These are phyloP conservation scores for Plasmodium relictum DNA, from an alignment of 169 alveolate genomes.

Conservation along the genomic window DNA sequence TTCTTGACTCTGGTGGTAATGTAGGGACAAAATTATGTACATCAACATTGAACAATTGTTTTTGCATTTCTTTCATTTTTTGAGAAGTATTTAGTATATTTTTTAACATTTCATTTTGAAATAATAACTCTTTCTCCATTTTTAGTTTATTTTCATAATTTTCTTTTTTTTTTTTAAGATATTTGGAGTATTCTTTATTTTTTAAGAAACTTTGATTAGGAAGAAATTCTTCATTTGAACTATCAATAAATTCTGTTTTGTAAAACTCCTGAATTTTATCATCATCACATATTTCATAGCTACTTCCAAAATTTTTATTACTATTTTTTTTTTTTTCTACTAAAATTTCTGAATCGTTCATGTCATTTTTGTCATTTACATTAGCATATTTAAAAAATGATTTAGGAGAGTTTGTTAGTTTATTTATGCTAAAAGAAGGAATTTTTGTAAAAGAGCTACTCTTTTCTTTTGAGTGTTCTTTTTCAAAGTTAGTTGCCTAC, in stretches of 20 bases:
- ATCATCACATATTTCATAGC: constrained; percentile 12
- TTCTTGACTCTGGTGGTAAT: constrained; percentile 18
- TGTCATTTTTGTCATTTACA: constrained; percentile 12
- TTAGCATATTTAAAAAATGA: neutral
- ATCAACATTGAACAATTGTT: constrained; percentile 60
- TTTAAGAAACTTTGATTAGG: constrained; percentile 46
- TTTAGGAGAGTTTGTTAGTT: neutral
- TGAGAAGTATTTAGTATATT: constrained; percentile 61
- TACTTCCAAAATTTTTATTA: constrained; percentile 38
- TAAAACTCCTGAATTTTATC: constrained; percentile 35
- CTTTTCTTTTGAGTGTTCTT: neutral
- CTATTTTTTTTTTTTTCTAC: neutral
- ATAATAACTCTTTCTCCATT: constrained; percentile 27
- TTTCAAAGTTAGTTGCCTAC: neutral
- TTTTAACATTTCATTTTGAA: constrained; percentile 63
- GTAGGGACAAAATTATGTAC: constrained; percentile 40
- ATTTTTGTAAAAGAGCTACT: neutral
- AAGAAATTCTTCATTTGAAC: constrained; percentile 5
- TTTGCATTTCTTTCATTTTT: constrained; percentile 68
- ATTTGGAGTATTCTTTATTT: neutral
- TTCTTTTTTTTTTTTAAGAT: neutral
- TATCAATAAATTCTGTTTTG: neutral
- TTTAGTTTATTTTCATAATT: constrained; percentile 7
- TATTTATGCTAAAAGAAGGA: neutral
- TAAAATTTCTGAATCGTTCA: constrained; percentile 27